A percentile compares a stretch with the other conserved stretches of the same genome.
These are phyloP conservation scores for Coemansia sp. DNA, from an alignment of 192 early-diverging fungal genomes.

Conservation along the genomic window DNA sequence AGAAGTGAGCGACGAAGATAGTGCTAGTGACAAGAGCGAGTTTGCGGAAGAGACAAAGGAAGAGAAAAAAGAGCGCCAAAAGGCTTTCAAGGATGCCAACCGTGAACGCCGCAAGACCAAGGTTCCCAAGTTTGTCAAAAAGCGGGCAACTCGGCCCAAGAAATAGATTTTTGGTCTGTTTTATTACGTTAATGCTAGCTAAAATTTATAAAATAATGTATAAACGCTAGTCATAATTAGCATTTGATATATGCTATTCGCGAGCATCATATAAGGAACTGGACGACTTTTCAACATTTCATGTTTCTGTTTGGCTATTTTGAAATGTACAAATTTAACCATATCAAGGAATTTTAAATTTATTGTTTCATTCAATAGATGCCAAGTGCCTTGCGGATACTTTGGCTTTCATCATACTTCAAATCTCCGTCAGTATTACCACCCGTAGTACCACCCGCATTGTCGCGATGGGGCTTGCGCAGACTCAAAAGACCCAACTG, in stretches of 20 bases:
- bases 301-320: too few species aligned
- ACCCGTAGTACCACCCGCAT: not conserved
- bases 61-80: conserved; percentile 85
- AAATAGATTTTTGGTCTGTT: conserved; percentile 4
- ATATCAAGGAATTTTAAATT: too few species aligned
- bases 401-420: not conserved
- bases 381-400: conserved; percentile 1
- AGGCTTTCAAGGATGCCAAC: conserved; percentile 82
- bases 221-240: too few species aligned
- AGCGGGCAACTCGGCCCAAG: conserved; percentile 54
- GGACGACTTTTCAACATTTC: too few species aligned
- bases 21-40: conserved; percentile 54
- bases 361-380: not conserved
- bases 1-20: conserved; percentile 29
- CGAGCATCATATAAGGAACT: too few species aligned
- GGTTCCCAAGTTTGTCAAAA: conserved; percentile 95
- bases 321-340: too few species aligned
- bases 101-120: conserved; percentile 92
- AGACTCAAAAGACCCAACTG: conserved; percentile 38
- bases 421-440: not conserved
- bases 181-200: not conserved
- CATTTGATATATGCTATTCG: too few species aligned
- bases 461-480: not conserved
- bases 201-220: not conserved
- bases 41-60: conserved; percentile 86